These are phyloP conservation scores for Paecilomyces niveus DNA, from an alignment of 2,329 filamentous ascomycete genomes.

Conservation along the genomic window DNA sequence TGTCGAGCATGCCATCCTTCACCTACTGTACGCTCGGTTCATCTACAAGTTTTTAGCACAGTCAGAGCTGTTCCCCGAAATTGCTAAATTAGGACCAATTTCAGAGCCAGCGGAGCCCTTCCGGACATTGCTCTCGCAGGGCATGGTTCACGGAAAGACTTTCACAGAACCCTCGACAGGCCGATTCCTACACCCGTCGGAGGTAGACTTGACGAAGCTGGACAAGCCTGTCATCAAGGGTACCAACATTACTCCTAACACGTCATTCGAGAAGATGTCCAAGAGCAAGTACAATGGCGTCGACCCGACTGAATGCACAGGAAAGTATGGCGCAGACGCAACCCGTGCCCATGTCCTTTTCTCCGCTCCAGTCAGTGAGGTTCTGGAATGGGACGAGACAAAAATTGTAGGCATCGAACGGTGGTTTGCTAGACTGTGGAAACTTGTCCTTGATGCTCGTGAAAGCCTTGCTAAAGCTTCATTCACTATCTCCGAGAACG, in stretches of 20 bases:
- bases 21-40: conserved; percentile 82
- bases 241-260: conserved; percentile 51
- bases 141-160: conserved; percentile 88
- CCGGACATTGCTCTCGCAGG: conserved; percentile 73
- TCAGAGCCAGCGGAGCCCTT: conserved; percentile 62
- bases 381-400: conserved; percentile 79
- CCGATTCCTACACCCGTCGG: conserved; percentile 67
- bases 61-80: conserved; percentile 31
- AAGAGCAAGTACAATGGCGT: conserved; percentile 93
- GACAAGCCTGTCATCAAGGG: conserved; percentile 54
- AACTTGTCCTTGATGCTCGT: conserved; percentile 42
- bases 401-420: conserved; percentile 76
- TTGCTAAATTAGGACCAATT: conserved; percentile 27
- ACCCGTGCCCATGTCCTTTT: conserved; percentile 84
- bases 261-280: conserved; percentile 86
- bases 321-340: conserved; percentile 72
- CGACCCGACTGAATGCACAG: conserved; percentile 66
- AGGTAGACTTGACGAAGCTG: conserved; percentile 58
- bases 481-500: conserved; percentile 14
- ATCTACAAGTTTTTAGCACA: conserved; percentile 77
- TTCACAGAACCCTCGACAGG: conserved; percentile 68
- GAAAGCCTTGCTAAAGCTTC: conserved; percentile 15
- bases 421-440: conserved; percentile 66
- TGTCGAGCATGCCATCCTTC: conserved; percentile 83
- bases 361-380: conserved; percentile 74